phyloP scores from a whole-genome alignment of 2,329 filamentous ascomycete genomes.

The Ilyonectria mors-panacis region DNA sequence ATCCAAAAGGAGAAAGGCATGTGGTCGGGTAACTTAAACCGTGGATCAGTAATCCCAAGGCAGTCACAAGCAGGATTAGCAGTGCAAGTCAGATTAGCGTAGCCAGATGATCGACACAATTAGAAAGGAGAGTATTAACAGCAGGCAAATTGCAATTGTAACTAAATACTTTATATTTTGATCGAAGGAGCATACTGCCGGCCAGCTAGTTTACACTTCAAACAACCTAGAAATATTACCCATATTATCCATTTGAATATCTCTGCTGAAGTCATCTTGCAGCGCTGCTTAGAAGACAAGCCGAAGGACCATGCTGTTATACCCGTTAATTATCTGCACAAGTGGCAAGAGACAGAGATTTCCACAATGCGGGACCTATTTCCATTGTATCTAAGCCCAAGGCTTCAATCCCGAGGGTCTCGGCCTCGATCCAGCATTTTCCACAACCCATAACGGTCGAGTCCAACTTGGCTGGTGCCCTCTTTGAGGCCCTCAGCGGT shows the following conservation, averaged over 20 bases:
- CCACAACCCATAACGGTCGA: constrained; percentile 43
- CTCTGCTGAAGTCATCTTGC: constrained; percentile 52
- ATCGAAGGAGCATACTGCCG: constrained; percentile 53
- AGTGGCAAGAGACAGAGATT: constrained; percentile 66
- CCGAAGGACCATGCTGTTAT: constrained; percentile 51
- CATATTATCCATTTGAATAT: constrained; percentile 72
- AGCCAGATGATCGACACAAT: constrained; percentile 63
- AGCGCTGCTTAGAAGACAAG: constrained; percentile 56
- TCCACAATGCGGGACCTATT: constrained; percentile 54
- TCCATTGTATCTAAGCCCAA: constrained; percentile 59
- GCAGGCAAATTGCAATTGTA: constrained; percentile 61
- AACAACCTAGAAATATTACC: constrained; percentile 64
- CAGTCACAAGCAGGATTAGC: constrained; percentile 52
- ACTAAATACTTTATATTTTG: constrained; percentile 71
- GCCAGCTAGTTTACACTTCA: constrained; percentile 57
- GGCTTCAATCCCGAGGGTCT: constrained; percentile 2
- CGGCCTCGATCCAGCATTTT: constrained; percentile 31
- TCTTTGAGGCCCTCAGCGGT: too few species aligned
- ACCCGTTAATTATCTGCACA: constrained; percentile 56
- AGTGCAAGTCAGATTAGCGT: constrained; percentile 58
- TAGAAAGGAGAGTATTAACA: constrained; percentile 51
- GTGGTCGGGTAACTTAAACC: too few species aligned
- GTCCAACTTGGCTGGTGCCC: constrained; percentile 56
- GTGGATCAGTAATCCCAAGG: too few species aligned
- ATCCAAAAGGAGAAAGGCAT: too few species aligned